Percentiles rank a stretch among this genome's conserved stretches.
phyloP scores from a whole-genome alignment of 1,284 basidiomycete species.

The Albatrellus sp. region DNA sequence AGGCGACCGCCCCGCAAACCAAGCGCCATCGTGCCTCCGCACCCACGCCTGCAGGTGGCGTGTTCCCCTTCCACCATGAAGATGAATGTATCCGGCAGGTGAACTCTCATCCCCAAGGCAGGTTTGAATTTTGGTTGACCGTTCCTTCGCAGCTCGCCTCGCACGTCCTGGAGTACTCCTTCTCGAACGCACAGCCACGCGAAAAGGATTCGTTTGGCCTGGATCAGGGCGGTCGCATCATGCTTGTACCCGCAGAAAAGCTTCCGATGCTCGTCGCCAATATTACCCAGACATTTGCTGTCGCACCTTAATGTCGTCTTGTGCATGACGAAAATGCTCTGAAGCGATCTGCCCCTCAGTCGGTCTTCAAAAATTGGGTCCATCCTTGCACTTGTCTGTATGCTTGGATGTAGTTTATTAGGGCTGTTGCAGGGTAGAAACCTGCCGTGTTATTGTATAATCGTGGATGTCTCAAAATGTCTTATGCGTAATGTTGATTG shows the following conservation, averaged over 20 bases:
- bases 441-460: too few relatives aligned
- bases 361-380: too few relatives aligned
- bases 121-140: conserved; percentile 1
- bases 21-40: conserved; percentile 21
- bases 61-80: conserved; percentile 78
- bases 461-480: too few relatives aligned
- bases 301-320: conserved; percentile 2
- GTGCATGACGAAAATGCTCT: too few relatives aligned
- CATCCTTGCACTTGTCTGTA: too few relatives aligned
- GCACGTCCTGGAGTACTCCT: conserved; percentile 53
- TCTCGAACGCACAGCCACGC: conserved; percentile 48
- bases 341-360: too few relatives aligned
- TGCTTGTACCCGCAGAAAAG: conserved; percentile 46
- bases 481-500: too few relatives aligned
- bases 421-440: background rate
- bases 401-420: too few relatives aligned
- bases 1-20: conserved; percentile 23
- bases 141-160: conserved; percentile 36
- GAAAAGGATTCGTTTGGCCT: conserved; percentile 71
- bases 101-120: conserved; percentile 12
- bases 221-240: conserved; percentile 65
- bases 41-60: conserved; percentile 25
- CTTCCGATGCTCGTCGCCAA: conserved; percentile 27
- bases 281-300: conserved; percentile 15
- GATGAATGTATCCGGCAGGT: conserved; percentile 69